Conservation (phyloP, 352 stramenopile species). For the Pythium dissimile region DNA sequence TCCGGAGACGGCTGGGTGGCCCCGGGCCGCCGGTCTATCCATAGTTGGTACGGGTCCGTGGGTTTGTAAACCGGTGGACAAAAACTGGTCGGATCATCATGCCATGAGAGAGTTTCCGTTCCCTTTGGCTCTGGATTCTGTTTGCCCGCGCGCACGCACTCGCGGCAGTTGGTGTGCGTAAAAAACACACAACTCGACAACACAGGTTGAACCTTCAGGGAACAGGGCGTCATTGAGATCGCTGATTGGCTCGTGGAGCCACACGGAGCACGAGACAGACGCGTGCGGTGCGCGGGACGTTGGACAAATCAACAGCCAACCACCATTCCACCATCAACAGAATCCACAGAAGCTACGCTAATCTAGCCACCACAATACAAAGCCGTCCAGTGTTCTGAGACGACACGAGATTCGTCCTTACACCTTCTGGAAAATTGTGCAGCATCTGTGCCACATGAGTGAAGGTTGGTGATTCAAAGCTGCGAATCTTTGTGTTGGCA, state of each 20-base stretch:
- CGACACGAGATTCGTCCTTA: not conserved
- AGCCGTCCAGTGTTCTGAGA: not conserved
- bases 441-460: not conserved
- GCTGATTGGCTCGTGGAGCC: slow-evolving; percentile 18
- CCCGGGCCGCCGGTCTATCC: not conserved
- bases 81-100: slow-evolving; percentile 16
- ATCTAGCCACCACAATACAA: not conserved
- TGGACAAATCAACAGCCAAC: slow-evolving; percentile 7
- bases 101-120: slow-evolving; percentile 11
- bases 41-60: slow-evolving; percentile 8
- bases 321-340: no score
- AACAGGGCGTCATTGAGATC: not conserved
- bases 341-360: no score
- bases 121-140: slow-evolving; percentile 6
- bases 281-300: slow-evolving; percentile 2
- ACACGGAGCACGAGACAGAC: slow-evolving; percentile 14
- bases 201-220: slow-evolving; percentile 14
- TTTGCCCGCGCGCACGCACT: slow-evolving; percentile 6
- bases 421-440: not conserved
- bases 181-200: slow-evolving; percentile 7
- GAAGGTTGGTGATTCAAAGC: not conserved
- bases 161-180: slow-evolving; percentile 16
- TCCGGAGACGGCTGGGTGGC: slow-evolving; percentile 4
- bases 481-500: not conserved
- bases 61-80: slow-evolving; percentile 14